Percentiles rank a stretch among this genome's conserved stretches.
phyloP scores from a whole-genome alignment of 331 rosid species.

The Pyracantha coccinea region DNA sequence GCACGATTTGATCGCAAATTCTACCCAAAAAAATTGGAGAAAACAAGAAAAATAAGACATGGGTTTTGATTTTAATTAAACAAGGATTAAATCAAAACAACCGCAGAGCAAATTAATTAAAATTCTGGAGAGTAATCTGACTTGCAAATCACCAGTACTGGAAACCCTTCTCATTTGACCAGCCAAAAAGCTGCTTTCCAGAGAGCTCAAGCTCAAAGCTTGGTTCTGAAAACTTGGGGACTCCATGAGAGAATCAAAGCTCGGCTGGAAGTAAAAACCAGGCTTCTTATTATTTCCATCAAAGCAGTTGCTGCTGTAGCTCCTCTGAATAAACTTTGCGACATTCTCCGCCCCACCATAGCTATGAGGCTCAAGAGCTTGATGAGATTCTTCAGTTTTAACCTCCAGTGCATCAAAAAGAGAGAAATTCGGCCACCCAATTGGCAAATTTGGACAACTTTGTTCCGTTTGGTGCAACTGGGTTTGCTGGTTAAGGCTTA shows the following conservation, averaged over 20 bases:
- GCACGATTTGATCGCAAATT: constrained; percentile 27
- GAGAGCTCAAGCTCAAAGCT: constrained; percentile 23
- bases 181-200: constrained; percentile 32
- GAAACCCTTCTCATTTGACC: constrained; percentile 54
- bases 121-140: constrained; percentile 1
- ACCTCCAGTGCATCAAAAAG: constrained; percentile 32
- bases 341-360: constrained; percentile 36
- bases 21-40: constrained; percentile 19
- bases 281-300: constrained; percentile 36
- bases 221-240: constrained; percentile 31
- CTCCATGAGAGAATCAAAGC: constrained; percentile 33
- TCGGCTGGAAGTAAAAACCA: constrained; percentile 30
- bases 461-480: constrained; percentile 6
- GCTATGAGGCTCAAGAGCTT: constrained; percentile 36
- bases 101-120: not conserved
- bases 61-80: not conserved
- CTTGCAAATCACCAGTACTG: constrained; percentile 88
- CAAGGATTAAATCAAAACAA: not conserved
- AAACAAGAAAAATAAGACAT: not conserved
- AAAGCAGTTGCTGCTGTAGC: constrained; percentile 50
- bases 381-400: constrained; percentile 54
- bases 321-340: constrained; percentile 61
- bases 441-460: not conserved
- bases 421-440: constrained; percentile 30
- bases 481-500: constrained; percentile 26